Base-by-base conservation (phyloP, 2,329 filamentous ascomycete species). In the Phaeophleospora eucalypticola region DNA sequence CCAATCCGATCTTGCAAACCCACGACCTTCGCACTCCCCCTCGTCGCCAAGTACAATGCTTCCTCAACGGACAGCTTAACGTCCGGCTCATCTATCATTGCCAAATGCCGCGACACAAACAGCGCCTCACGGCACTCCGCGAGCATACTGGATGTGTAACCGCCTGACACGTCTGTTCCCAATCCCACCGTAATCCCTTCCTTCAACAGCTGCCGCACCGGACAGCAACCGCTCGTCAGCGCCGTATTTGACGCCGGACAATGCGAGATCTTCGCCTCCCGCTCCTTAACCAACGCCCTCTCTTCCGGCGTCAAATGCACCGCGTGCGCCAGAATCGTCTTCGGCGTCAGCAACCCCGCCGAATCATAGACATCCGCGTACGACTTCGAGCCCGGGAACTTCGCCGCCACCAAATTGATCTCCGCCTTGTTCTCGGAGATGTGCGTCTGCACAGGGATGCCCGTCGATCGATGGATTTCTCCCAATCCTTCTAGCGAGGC, bases 131-230 rank as follows among this genome's bases (percentile, higher is more conserved):
- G 72, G 36, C 84, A 87, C n/a, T 88, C 83, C 56, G 93, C 87
- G 0, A 97, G 77, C 8, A 97, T 79, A 51, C 82, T 87, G 0
- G 87, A 78, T 45, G 82, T 87, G 65, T 91, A 96, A 0, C 93
- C 93, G 2, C 91, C 93, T 58, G 82, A 87, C 48, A 97, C 82
- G 66, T 98, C 93, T 0, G 91, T 97, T 0, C 93, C 93, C 0
- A 98, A 71, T 0, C 93, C 91, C 4, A 96, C 82, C 0, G 80
- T 81, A 37, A 97, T 76, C 0, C 87, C 89, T 43, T 78, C 76
- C 17, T 89, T 78, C 43, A 95, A 74, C 57, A 95, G 65, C 68
- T 79, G 79, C 15, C 91, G 77, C 2, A 98, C 84, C 3, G 80
- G 81, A 7, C 87, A 87, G 40, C 83, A 78, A 0, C 93, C 93